phyloP scores from a whole-genome alignment of 495 filamentous ascomycete species.

The Wilcoxina mikolae region DNA sequence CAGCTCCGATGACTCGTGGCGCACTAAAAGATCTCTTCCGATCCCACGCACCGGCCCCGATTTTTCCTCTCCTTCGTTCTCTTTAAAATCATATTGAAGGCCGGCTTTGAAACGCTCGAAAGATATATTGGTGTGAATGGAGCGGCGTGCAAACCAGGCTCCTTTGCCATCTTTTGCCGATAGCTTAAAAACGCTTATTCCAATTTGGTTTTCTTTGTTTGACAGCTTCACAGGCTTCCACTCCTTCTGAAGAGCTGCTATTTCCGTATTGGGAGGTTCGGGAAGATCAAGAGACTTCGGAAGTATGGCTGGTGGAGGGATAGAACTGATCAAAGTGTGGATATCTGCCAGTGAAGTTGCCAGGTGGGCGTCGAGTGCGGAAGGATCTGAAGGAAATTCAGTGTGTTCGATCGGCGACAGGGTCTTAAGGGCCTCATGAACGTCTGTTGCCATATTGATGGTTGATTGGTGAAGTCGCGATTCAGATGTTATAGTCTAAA shows the following conservation, averaged over 20 bases:
- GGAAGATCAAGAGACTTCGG: conserved; percentile 32
- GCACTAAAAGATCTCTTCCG: conserved; percentile 61
- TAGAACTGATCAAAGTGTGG: conserved; percentile 58
- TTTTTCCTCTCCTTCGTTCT: conserved; percentile 28
- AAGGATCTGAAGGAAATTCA: conserved; percentile 44
- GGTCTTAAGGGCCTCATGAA: conserved; percentile 59
- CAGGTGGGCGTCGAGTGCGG: conserved; percentile 37
- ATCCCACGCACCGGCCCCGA: conserved; percentile 62
- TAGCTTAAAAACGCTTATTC: conserved; percentile 66
- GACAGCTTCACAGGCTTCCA: conserved; percentile 76
- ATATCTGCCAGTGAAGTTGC: conserved; percentile 45
- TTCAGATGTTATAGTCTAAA: background rate
- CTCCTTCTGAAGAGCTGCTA: conserved; percentile 48
- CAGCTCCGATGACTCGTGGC: conserved; percentile 38
- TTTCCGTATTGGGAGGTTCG: conserved; percentile 34
- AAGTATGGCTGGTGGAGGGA: conserved; percentile 32
- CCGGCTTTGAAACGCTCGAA: conserved; percentile 54
- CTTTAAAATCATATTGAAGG: conserved; percentile 34
- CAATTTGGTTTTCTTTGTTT: conserved; percentile 58
- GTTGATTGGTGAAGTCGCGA: too few species aligned
- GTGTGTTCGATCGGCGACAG: conserved; percentile 47
- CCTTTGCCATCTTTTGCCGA: conserved; percentile 65
- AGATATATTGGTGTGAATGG: conserved; percentile 59
- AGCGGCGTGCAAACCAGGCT: conserved; percentile 76
- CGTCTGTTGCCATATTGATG: too few species aligned